Evolutionary conservation across 73 alveolate species (phyloP).

Genomic region (Stentor roeselii): DNA sequence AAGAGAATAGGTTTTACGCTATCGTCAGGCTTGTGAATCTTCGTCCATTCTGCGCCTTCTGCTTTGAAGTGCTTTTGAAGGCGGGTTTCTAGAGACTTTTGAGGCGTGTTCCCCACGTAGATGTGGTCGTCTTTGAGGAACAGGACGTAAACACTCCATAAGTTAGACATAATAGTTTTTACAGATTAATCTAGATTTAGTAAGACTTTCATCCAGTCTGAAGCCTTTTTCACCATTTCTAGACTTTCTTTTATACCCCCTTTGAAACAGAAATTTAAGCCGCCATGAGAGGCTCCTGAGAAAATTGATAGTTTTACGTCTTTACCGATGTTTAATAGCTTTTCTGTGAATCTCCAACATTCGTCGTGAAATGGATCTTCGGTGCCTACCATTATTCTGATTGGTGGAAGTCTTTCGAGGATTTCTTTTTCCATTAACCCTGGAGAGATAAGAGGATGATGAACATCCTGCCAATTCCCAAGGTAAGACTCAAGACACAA

Average conservation of each 20-base stretch:
- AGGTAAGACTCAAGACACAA: slow-evolving; percentile 68
- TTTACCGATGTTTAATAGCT: neutral
- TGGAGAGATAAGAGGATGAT: slow-evolving; percentile 71
- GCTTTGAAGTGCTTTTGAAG: neutral
- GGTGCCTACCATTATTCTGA: slow-evolving; percentile 63
- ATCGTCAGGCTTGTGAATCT: neutral
- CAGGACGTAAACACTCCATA: neutral
- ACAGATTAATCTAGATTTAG: no score
- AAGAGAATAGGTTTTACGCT: neutral
- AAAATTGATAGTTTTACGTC: slow-evolving; percentile 31
- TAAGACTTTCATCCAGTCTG: no score
- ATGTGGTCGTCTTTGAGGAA: neutral
- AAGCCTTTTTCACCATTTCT: no score
- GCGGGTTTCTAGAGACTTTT: neutral
- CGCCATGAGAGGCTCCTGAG: slow-evolving; percentile 35
- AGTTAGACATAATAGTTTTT: no score
- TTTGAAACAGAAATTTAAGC: slow-evolving; percentile 27
- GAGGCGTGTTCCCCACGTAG: neutral
- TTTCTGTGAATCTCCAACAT: slow-evolving; percentile 32
- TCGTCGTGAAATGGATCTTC: slow-evolving; percentile 75
- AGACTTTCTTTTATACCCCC: neutral
- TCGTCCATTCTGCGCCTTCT: neutral
- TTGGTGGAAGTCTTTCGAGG: slow-evolving; percentile 52
- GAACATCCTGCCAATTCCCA: slow-evolving; percentile 37
- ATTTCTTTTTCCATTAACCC: slow-evolving; percentile 43